Base-by-base conservation (phyloP, 208 protist genomes). In the Crithidia expoeki region DNA sequence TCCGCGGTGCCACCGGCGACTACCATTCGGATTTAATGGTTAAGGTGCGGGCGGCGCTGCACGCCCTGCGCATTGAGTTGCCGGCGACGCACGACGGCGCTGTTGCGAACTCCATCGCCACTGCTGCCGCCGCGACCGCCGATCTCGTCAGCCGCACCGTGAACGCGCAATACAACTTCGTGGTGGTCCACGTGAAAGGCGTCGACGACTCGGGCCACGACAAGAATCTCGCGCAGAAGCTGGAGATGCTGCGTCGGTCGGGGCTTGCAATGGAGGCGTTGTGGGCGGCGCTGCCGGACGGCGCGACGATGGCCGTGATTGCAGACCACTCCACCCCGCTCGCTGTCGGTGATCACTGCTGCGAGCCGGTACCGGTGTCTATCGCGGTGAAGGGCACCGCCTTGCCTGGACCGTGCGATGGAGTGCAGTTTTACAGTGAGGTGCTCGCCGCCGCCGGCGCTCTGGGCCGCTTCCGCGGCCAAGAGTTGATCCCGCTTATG, bases 101-200 rank as follows among this genome's bases (percentile, higher is more conserved):
- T 5, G 59, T 74, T n/a, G 44, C 44, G 4, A 34, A 32, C 14
- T 47, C 64, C 5, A 21, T 68, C 34, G 28, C 56, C 19, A 28
- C 46, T 34, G n/a, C 57, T 19, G 9, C 40, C 2, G 47, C 55
- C 6, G 17, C 16, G 9, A 46, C 57, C 23, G 47, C 5, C 36
- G 51, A 57, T 14, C 47, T 63, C 10, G 64, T 34, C 21, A 53
- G 59, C 28, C 52, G 53, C 46, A 32, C 42, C 7, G 58, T 57
- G 28, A 61, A 69, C 47, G 52, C 44, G 57, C 58, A 71, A 25
- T 81, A 65, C 63, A 82, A 80, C 65, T 88, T 92, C 61, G 81
- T 79, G 36, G 81, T 89, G n/a, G 55, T 92, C 49, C 86, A 92
- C 59, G 81, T 92, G n/a, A 92, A 92, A 66, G 87, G 84, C 53